Evolutionary conservation across 768 basidiomycete species (phyloP), one percentile per base, ranked within the genome.

Genomic region (Lanmaoa rubissima): DNA sequence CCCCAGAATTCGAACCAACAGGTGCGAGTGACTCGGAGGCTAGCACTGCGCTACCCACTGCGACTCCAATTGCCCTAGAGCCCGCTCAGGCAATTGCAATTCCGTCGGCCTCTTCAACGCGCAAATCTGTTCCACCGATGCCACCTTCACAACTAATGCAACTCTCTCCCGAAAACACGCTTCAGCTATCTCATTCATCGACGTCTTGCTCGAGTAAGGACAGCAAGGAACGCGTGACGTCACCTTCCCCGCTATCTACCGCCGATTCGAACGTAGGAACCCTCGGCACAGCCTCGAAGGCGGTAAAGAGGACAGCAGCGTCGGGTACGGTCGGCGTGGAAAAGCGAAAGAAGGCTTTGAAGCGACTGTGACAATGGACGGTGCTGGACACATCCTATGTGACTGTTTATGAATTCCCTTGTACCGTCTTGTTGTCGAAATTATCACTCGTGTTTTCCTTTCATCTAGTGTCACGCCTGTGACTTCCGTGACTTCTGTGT

Each of bases 281-380:
- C 53, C 70, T 72, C 11, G 67, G 64, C 16, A 62, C 70, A 13
- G 71, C 73, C 13, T 75, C 80, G 10, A 92, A 90, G 69, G 82
- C 87, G 0, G 79, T 88, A 50, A 92, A 91, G 72, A 76, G 90
- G 48, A 62, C 69, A 5, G 78, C 84, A 16, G 83, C 87, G 1
- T 80, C 84, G 0, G 79, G 79, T 1, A 75, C 73, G 12, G 79
- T 78, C 3, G 84, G 84, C 2, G 83, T 82, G 4, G 90, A 92
- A 74, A 93, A 93, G 76, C 78, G 92, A 71, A 93, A 93, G 81
- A 93, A 92, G 78, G 92, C 91, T 5, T 73, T 93, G 63, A 93
- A 90, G 74, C 78, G 91, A 60, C 73, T 93, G 71, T 93, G 64
- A 73, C 14, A 32, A 42, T 40, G 52, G 48, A 54, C 19, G 11